Evolutionary conservation across 805 yeast genomes (phyloP), one percentile per base, ranked within the genome.

Genomic region (Jamesozyma hellenica): DNA sequence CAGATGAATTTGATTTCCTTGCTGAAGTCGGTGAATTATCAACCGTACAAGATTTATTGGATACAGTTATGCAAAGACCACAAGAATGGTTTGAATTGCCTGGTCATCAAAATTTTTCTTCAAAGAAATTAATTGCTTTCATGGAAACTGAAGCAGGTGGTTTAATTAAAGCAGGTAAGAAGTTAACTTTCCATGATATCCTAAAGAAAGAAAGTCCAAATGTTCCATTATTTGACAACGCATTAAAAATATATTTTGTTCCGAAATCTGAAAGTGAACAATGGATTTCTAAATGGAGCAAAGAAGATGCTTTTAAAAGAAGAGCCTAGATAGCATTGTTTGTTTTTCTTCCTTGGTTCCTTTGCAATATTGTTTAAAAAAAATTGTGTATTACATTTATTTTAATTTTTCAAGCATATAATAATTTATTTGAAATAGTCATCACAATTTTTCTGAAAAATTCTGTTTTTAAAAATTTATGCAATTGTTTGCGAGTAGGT

Each of bases 61-160:
- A 72, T 27, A 56, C 74, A 44, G 71, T 87, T 3, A 62, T 77
- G 55, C 70, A 77, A 32, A 71, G 87, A 52, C 87, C 88, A 3
- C 71, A 71, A 7, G 73, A 73, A 32, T 85, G 83, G 79, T 80
- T 79, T 52, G 71, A 69, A 33, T 55, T 58, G 48, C 78, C 79
- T 5, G 74, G 71, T 46, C 86, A 81, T 21, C 48, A 55, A 31
- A 72, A 77, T 43, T 85, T 86, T 56, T 63, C 68, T 0, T 59
- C 72, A 4, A 75, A 72, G 46, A 72, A 72, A 40, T 61, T 87
- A 19, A 79, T 82, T 38, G 80, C 81, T 5, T 90, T 70, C 59
- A 77, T 84, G 77, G 96, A 85, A 58, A 85, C 96, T 0, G 69
- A 64, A 26, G 53, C 76, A 2, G 96, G 96, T 37, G 96, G 96